phyloP scores from a whole-genome alignment of 2,329 filamentous ascomycete genomes.

The Botryotinia calthae region DNA sequence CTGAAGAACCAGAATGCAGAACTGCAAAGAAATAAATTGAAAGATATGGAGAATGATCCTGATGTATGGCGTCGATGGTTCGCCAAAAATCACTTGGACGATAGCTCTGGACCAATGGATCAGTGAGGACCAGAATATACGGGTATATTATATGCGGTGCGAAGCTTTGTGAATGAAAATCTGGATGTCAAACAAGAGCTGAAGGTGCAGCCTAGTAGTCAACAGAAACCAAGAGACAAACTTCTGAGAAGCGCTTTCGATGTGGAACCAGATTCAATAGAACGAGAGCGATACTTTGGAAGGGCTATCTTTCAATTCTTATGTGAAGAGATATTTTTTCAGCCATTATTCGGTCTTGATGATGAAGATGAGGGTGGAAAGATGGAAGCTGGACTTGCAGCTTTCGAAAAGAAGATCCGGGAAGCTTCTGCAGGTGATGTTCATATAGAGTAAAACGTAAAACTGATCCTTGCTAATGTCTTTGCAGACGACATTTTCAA shows the following conservation, averaged over 20 bases:
- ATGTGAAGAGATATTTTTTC: not conserved
- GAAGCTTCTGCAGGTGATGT: not conserved
- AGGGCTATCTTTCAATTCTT: conserved; percentile 16
- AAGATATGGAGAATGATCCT: not conserved
- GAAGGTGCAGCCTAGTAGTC: not conserved
- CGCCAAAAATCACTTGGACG: rapidly evolving
- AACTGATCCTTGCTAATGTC: not conserved
- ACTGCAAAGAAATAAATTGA: not conserved
- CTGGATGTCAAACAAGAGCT: too few relatives aligned
- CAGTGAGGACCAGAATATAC: rapidly evolving
- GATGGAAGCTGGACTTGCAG: not conserved
- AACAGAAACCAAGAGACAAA: not conserved
- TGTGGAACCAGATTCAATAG: rapidly evolving
- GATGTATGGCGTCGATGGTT: too few relatives aligned
- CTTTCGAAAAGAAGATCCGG: conserved; percentile 1
- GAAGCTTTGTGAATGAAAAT: rapidly evolving
- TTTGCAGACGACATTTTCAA: not conserved
- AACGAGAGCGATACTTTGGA: too few relatives aligned
- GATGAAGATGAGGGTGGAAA: not conserved
- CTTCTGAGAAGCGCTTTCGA: not conserved
- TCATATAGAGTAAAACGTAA: not conserved
- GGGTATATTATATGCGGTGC: not conserved
- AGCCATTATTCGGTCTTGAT: conserved; percentile 19
- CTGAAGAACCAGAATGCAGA: not conserved
- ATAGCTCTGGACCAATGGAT: too few relatives aligned